A percentile compares a stretch with the other conserved stretches of the same genome.
Conservation (phyloP, 345 rosid genomes). For the Trapa bicornis region DNA sequence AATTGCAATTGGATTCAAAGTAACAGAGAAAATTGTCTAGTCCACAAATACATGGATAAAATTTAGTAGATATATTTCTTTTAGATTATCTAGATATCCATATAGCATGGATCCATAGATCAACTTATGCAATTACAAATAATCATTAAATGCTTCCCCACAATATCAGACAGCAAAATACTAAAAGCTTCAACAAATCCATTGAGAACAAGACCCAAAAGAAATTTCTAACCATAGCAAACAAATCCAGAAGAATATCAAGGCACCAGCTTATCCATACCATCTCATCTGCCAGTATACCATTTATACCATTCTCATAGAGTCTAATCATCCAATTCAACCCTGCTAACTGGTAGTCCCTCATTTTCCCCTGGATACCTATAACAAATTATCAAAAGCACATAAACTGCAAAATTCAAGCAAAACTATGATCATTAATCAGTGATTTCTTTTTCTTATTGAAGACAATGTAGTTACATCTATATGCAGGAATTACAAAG, state of each 20-base stretch:
- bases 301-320: conserved; percentile 95
- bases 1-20: neutral
- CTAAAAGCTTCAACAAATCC: too few species aligned
- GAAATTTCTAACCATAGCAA: neutral
- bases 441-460: too few species aligned
- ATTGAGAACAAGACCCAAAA: too few species aligned
- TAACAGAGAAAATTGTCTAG: neutral
- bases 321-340: conserved; percentile 92
- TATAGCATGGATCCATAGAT: neutral
- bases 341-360: conserved; percentile 98
- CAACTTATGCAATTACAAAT: neutral
- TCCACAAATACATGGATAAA: too few species aligned
- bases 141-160: neutral
- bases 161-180: neutral
- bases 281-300: conserved; percentile 96
- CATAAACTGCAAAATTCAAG: neutral
- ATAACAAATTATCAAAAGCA: conserved; percentile 6
- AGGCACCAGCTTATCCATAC: conserved; percentile 20
- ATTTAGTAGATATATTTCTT: too few species aligned
- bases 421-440: neutral
- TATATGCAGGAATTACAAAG: too few species aligned
- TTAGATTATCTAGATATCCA: neutral
- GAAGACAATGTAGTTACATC: too few species aligned
- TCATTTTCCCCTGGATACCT: conserved; percentile 96
- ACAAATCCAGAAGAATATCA: neutral